Conservation (phyloP, 2,329 filamentous ascomycete species). For the Ascochyta fabae region DNA sequence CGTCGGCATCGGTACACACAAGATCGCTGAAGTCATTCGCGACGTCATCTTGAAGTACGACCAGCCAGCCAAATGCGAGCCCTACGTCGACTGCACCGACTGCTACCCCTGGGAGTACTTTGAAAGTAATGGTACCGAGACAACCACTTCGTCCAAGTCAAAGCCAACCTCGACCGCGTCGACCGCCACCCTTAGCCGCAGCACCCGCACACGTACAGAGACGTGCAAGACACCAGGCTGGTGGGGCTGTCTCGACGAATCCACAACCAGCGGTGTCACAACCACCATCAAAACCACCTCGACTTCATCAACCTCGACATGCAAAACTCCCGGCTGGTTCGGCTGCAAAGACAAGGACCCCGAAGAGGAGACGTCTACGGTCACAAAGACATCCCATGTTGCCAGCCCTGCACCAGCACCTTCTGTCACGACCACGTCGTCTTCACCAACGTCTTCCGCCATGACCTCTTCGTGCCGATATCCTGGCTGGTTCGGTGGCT, state of each 20-base stretch:
- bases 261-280: constrained; percentile 58
- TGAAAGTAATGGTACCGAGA: constrained; percentile 86
- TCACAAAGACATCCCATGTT: constrained; percentile 36
- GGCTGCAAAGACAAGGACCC: constrained; percentile 60
- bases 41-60: constrained; percentile 88
- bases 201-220: constrained; percentile 69
- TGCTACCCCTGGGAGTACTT: constrained; percentile 95
- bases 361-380: constrained; percentile 49
- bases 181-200: constrained; percentile 58
- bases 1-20: constrained; percentile 88
- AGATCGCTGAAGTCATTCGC: constrained; percentile 84
- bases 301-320: constrained; percentile 46
- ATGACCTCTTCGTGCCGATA: constrained; percentile 51
- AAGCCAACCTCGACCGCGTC: constrained; percentile 62
- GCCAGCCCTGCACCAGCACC: constrained; percentile 34
- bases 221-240: constrained; percentile 92
- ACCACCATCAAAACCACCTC: constrained; percentile 54
- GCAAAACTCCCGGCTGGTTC: constrained; percentile 68
- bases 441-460: constrained; percentile 40
- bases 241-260: constrained; percentile 81
- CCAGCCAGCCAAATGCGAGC: constrained; percentile 75
- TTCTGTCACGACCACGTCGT: constrained; percentile 40
- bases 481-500: constrained; percentile 57
- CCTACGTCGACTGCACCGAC: constrained; percentile 80
- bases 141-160: constrained; percentile 64